phyloP scores from a whole-genome alignment of 805 yeast genomes.

The Wickerhamiella allomyrinae region DNA sequence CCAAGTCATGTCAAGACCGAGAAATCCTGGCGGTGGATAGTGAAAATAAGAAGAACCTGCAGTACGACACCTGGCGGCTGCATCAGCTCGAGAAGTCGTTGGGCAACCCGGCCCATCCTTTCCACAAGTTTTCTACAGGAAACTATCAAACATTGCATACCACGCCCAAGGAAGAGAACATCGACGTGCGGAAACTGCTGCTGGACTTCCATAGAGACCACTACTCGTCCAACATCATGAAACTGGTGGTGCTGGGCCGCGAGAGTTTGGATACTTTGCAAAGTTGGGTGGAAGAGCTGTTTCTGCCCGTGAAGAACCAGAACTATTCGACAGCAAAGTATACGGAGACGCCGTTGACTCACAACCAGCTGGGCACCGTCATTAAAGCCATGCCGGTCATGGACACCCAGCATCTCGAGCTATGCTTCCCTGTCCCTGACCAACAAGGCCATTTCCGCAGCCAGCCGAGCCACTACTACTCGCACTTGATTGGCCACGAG shows the following conservation, averaged over 20 bases:
- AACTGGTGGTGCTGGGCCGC: constrained; percentile 68
- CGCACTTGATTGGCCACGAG: constrained; percentile 88
- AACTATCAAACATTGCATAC: constrained; percentile 60
- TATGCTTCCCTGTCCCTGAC: constrained; percentile 66
- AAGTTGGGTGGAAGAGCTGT: constrained; percentile 52
- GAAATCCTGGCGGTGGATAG: constrained; percentile 92
- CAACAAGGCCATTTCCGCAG: constrained; percentile 50
- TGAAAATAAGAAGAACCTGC: constrained; percentile 88
- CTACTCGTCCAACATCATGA: constrained; percentile 83
- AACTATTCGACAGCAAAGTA: constrained; percentile 34
- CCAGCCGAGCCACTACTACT: constrained; percentile 54
- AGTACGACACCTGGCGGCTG: constrained; percentile 77
- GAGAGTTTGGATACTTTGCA: constrained; percentile 63
- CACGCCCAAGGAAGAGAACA: constrained; percentile 42
- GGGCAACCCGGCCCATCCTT: constrained; percentile 67
- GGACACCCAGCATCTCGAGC: constrained; percentile 53
- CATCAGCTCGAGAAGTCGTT: constrained; percentile 69
- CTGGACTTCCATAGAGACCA: constrained; percentile 55
- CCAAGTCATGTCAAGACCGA: constrained; percentile 62
- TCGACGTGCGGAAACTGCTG: constrained; percentile 70
- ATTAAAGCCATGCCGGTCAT: constrained; percentile 68
- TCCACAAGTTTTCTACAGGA: constrained; percentile 81
- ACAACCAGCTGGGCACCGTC: constrained; percentile 36
- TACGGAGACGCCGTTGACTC: constrained; percentile 34
- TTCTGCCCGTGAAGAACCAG: constrained; percentile 38